Percentiles rank a stretch among this genome's conserved stretches.
phyloP scores from a whole-genome alignment of 2,329 filamentous ascomycete species.

The Bipolaris oryzae region DNA sequence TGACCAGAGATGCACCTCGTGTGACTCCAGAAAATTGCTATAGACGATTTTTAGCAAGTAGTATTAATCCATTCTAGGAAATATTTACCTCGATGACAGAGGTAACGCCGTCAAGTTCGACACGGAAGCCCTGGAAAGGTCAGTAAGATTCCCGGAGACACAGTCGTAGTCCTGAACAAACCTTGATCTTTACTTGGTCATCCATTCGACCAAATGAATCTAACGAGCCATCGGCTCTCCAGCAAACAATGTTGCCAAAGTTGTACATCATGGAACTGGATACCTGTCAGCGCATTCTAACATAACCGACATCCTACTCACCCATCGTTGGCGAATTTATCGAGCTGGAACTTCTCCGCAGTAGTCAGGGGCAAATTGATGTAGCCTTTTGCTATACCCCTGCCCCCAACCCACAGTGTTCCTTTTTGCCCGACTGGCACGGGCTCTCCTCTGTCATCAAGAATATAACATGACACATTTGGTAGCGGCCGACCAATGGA shows the following conservation, averaged over 20 bases:
- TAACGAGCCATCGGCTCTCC: constrained; percentile 60
- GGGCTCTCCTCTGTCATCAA: constrained; percentile 56
- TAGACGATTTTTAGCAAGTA: constrained; percentile 3
- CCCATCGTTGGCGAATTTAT: constrained; percentile 61
- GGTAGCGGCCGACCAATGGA: constrained; percentile 63
- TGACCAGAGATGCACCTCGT: constrained; percentile 56
- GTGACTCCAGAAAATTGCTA: constrained; percentile 54
- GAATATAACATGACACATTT: constrained; percentile 63
- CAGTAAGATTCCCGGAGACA: neutral
- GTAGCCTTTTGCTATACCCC: constrained; percentile 62
- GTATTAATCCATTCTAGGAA: neutral
- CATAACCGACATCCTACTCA: constrained; percentile 30
- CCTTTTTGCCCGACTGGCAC: constrained; percentile 58
- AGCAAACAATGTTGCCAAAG: constrained; percentile 64
- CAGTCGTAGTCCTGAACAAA: constrained; percentile 1
- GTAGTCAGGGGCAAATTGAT: constrained; percentile 61
- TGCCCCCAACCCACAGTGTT: constrained; percentile 63
- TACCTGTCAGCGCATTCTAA: neutral
- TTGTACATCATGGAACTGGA: constrained; percentile 60
- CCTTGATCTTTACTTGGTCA: constrained; percentile 67
- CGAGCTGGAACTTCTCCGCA: constrained; percentile 55
- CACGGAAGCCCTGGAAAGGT: constrained; percentile 60
- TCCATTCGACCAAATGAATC: constrained; percentile 64
- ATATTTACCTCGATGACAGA: constrained; percentile 30
- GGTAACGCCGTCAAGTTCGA: constrained; percentile 65